These are phyloP conservation scores for Enterocytospora artemiae DNA, from an alignment of 371 early-diverging fungal genomes.

Conservation along the genomic window DNA sequence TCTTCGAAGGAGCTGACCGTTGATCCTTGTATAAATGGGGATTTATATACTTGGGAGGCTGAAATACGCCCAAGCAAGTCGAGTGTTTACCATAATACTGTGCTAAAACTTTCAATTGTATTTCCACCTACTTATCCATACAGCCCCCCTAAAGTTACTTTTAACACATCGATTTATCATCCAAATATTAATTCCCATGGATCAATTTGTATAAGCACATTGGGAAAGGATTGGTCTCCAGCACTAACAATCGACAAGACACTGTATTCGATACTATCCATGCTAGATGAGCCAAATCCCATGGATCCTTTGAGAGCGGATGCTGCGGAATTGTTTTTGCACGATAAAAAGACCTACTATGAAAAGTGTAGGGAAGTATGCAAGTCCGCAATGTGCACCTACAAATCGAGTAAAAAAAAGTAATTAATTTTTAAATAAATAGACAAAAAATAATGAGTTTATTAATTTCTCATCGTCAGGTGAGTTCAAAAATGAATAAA, in stretches of 20 bases:
- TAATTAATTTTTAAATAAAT: too few species aligned
- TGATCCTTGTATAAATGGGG: conserved; percentile 59
- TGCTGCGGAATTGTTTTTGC: conserved; percentile 86
- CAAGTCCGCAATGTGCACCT: neutral
- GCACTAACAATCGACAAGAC: conserved; percentile 89
- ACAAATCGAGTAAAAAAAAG: too few species aligned
- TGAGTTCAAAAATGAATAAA: too few species aligned
- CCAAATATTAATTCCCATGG: conserved; percentile 97
- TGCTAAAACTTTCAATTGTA: conserved; percentile 88
- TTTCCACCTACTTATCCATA: conserved; percentile 97
- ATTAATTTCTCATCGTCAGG: too few species aligned
- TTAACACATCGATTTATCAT: conserved; percentile 89
- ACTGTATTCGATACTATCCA: conserved; percentile 80
- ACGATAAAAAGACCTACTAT: conserved; percentile 63
- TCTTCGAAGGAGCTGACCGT: conserved; percentile 15
- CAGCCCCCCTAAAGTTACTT: conserved; percentile 91
- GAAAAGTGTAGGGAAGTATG: conserved; percentile 46
- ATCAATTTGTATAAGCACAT: conserved; percentile 87
- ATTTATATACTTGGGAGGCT: conserved; percentile 74
- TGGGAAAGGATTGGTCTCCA: conserved; percentile 95
- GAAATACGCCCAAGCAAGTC: conserved; percentile 67
- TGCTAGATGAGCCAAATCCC: conserved; percentile 94
- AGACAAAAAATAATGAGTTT: too few species aligned
- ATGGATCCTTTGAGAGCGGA: conserved; percentile 86
- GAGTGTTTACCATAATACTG: conserved; percentile 77